phyloP scores from a whole-genome alignment of 2,329 filamentous ascomycete genomes.

The Aspergillus hortae region DNA sequence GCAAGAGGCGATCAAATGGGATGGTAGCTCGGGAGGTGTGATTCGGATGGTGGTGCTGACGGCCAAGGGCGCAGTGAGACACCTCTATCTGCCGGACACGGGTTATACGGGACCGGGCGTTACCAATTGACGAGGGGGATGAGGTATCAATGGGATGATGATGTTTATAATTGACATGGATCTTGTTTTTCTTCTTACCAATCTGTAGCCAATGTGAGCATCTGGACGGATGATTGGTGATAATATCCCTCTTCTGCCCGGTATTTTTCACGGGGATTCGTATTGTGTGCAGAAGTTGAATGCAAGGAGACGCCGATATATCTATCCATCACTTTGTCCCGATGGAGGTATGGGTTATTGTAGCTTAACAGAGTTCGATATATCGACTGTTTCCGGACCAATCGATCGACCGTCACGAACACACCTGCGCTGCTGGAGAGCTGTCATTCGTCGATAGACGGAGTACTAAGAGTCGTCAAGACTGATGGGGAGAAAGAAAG shows the following conservation, averaged over 20 bases:
- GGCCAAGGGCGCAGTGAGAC: conserved; percentile 80
- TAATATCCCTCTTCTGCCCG: neutral
- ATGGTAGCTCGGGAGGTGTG: conserved; percentile 95
- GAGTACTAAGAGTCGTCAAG: too few species aligned
- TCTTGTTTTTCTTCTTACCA: conserved; percentile 11
- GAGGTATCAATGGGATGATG: conserved; percentile 9
- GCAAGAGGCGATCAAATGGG: conserved; percentile 97
- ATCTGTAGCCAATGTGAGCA: conserved; percentile 4
- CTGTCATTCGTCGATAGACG: conserved; percentile 22
- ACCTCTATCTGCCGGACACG: conserved; percentile 92
- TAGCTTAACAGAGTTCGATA: neutral
- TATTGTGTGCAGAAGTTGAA: too few species aligned
- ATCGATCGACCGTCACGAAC: conserved; percentile 7
- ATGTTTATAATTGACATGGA: conserved; percentile 6
- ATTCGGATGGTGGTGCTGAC: conserved; percentile 98
- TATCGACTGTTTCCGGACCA: neutral
- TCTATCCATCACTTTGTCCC: too few species aligned
- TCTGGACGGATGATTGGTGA: conserved; percentile 8
- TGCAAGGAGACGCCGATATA: too few species aligned
- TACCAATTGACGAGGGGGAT: conserved; percentile 22
- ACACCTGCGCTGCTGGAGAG: conserved; percentile 17
- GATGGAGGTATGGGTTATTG: neutral
- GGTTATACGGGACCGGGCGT: conserved; percentile 73
- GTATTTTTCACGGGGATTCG: neutral
- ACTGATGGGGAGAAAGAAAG: too few species aligned